phyloP scores from a whole-genome alignment of 2,329 filamentous ascomycete genomes.

The Penicillium sp. region DNA sequence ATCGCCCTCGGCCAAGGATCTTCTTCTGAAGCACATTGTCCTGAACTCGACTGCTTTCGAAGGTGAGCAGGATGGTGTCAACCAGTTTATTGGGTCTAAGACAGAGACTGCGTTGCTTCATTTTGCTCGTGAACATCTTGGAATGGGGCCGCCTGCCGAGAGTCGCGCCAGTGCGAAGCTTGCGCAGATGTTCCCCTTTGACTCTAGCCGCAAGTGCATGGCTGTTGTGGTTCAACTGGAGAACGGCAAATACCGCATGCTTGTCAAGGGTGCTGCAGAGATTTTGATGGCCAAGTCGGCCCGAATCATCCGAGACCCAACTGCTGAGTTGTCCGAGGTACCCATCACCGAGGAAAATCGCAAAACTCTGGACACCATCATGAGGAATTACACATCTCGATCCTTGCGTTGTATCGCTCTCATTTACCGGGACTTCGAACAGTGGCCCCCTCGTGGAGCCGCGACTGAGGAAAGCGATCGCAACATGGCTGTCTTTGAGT shows the following conservation, averaged over 20 bases:
- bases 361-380: slow-evolving; percentile 63
- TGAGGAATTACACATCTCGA: slow-evolving; percentile 73
- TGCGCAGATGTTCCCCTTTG: slow-evolving; percentile 57
- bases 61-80: slow-evolving; percentile 59
- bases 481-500: slow-evolving; percentile 64
- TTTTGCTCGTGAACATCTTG: slow-evolving; percentile 66
- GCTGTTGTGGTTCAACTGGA: slow-evolving; percentile 60
- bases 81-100: slow-evolving; percentile 70
- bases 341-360: slow-evolving; percentile 59
- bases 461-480: slow-evolving; percentile 58
- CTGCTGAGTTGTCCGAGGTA: slow-evolving; percentile 55
- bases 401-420: slow-evolving; percentile 84
- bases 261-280: slow-evolving; percentile 56
- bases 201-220: slow-evolving; percentile 69
- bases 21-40: slow-evolving; percentile 64
- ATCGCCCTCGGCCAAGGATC: slow-evolving; percentile 52
- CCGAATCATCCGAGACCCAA: slow-evolving; percentile 59
- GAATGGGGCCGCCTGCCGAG: slow-evolving; percentile 61
- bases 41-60: slow-evolving; percentile 72
- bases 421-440: slow-evolving; percentile 78
- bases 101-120: slow-evolving; percentile 74
- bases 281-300: slow-evolving; percentile 49
- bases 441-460: slow-evolving; percentile 73
- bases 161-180: slow-evolving; percentile 64
- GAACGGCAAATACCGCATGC: slow-evolving; percentile 57